These are phyloP conservation scores for Paracoccidioides brasiliensis DNA, from an alignment of 2,329 filamentous ascomycete genomes.

Conservation along the genomic window DNA sequence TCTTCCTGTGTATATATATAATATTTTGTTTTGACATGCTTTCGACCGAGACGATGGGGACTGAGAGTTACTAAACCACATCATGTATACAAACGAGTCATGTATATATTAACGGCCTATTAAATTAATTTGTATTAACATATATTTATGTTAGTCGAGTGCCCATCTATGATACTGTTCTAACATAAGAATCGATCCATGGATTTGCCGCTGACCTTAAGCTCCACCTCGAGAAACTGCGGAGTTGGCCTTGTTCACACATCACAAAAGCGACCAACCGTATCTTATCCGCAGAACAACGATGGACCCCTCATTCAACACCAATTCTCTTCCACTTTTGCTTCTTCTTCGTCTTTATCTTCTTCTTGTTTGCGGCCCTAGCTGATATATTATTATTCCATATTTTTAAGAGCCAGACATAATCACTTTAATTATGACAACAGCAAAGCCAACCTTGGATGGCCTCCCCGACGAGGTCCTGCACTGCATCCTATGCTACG, in stretches of 20 bases:
- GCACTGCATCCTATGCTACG: slow-evolving; percentile 58
- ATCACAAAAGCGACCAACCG: neutral
- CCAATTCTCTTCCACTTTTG: neutral
- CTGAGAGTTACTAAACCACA: neutral
- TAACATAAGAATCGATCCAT: too few relatives aligned
- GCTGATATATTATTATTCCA: neutral
- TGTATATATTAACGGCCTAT: too few relatives aligned
- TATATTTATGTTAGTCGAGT: too few relatives aligned
- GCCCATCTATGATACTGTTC: too few relatives aligned
- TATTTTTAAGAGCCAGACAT: neutral
- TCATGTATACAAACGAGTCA: neutral
- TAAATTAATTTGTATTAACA: too few relatives aligned
- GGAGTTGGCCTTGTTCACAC: neutral
- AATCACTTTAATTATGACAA: neutral
- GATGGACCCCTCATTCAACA: neutral
- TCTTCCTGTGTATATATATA: too few relatives aligned
- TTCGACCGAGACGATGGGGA: neutral
- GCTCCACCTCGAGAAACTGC: neutral
- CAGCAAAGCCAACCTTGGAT: slow-evolving; percentile 4
- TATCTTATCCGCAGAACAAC: neutral
- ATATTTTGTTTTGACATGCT: too few relatives aligned
- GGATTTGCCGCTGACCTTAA: neutral
- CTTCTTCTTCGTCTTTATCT: neutral
- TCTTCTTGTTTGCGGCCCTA: neutral
- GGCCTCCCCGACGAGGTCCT: slow-evolving; percentile 72